A percentile compares a stretch with the other conserved stretches of the same genome.
phyloP scores from a whole-genome alignment of 257 asterid genomes.

The Gardenia jasminoides region DNA sequence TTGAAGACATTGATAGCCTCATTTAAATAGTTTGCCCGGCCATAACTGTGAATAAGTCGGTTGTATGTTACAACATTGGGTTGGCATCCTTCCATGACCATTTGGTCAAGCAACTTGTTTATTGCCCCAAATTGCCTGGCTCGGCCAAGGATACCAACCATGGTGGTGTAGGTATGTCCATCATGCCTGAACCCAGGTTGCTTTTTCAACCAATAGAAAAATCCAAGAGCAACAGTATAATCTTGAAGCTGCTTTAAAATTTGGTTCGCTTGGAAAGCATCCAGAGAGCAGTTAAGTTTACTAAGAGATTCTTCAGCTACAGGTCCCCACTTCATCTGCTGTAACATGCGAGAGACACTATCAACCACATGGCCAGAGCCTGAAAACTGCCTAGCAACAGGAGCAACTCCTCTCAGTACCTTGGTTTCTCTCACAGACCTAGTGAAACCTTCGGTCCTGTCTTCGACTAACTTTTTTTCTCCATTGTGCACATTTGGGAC shows the following conservation, averaged over 20 bases:
- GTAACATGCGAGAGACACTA: conserved; percentile 54
- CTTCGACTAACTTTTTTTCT: conserved; percentile 40
- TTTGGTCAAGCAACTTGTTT: conserved; percentile 70
- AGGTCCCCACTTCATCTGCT: conserved; percentile 68
- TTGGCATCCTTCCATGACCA: conserved; percentile 75
- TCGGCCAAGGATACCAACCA: conserved; percentile 97
- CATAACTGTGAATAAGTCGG: conserved; percentile 91
- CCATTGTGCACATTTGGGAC: conserved; percentile 36
- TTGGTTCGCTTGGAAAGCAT: conserved; percentile 91
- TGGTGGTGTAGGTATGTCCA: conserved; percentile 91
- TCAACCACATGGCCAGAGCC: conserved; percentile 48
- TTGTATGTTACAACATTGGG: conserved; percentile 91
- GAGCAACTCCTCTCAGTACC: conserved; percentile 34
- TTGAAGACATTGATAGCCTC: conserved; percentile 77
- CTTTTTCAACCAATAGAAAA: conserved; percentile 81
- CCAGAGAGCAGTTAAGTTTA: conserved; percentile 54
- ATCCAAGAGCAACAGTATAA: conserved; percentile 65
- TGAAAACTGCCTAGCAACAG: conserved; percentile 36
- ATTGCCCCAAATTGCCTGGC: conserved; percentile 71
- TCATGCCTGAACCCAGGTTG: conserved; percentile 89
- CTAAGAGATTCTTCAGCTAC: conserved; percentile 67
- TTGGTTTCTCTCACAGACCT: conserved; percentile 42
- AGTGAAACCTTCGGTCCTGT: conserved; percentile 38
- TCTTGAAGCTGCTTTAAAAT: conserved; percentile 82
- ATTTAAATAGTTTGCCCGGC: conserved; percentile 77